Conservation (phyloP, 2,329 filamentous ascomycete genomes). For the Acephala macrosclerotiorum region DNA sequence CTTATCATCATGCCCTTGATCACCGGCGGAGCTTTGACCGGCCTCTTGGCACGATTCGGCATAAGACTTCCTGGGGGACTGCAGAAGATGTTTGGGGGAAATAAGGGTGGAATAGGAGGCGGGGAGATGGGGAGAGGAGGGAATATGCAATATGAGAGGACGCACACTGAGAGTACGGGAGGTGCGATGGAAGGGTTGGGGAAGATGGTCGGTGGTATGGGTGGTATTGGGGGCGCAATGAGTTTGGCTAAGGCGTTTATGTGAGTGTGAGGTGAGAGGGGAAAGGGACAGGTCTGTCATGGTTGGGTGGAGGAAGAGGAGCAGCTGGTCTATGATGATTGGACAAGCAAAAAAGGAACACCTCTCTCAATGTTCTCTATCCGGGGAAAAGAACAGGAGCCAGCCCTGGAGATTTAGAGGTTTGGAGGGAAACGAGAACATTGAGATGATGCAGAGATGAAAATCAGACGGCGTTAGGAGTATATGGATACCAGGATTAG, state of each 20-base stretch:
- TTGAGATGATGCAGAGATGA: not conserved
- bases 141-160: slow-evolving; percentile 36
- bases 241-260: slow-evolving; percentile 46
- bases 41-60: slow-evolving; percentile 80
- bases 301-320: no score
- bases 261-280: slow-evolving; percentile 31
- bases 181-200: slow-evolving; percentile 33
- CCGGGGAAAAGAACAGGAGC: no score
- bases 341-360: not conserved
- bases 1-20: slow-evolving; percentile 87
- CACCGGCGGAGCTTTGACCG: slow-evolving; percentile 81
- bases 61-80: slow-evolving; percentile 74
- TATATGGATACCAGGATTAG: slow-evolving; percentile 4
- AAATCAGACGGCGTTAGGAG: not conserved
- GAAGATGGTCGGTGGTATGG: slow-evolving; percentile 36
- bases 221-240: slow-evolving; percentile 39
- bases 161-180: slow-evolving; percentile 24
- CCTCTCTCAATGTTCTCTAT: no score
- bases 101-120: slow-evolving; percentile 39
- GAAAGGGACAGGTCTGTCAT: no score
- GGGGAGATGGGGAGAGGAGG: slow-evolving; percentile 40
- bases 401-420: not conserved
- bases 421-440: not conserved
- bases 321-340: not conserved
- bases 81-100: slow-evolving; percentile 61